Evolutionary conservation across 495 filamentous ascomycete species (phyloP).

Genomic region (Hypoxylon lienhwacheense): DNA sequence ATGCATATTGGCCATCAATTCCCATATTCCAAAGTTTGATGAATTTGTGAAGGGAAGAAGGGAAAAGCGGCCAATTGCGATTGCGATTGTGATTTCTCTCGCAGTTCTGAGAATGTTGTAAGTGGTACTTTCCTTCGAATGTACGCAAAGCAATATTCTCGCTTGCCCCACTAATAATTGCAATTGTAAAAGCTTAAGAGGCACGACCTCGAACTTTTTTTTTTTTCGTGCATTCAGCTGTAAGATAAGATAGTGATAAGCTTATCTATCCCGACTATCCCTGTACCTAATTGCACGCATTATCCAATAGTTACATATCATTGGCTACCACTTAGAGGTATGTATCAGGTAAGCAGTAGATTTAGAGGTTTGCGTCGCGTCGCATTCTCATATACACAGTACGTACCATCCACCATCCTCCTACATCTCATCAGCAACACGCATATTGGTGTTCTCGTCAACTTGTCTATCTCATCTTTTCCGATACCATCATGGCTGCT

Average conservation of each 20-base stretch:
- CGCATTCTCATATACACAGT: background rate
- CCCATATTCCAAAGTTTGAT: background rate
- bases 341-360: no score
- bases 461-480: constrained; percentile 1
- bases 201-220: constrained; percentile 12
- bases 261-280: constrained; percentile 5
- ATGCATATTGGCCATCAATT: constrained; percentile 43
- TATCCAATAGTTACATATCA: no score
- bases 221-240: constrained; percentile 6
- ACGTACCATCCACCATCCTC: background rate
- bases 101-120: background rate
- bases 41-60: background rate
- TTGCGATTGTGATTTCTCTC: constrained; percentile 11
- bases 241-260: constrained; percentile 18
- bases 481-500: constrained; percentile 56
- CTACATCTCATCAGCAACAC: background rate
- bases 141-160: no score
- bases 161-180: constrained; percentile 17
- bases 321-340: no score
- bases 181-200: constrained; percentile 13
- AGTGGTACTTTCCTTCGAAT: background rate
- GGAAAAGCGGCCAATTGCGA: constrained; percentile 3
- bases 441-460: constrained; percentile 3
- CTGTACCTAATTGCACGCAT: no score
- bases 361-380: no score